A percentile compares a stretch with the other conserved stretches of the same genome.
Evolutionary conservation across 805 yeast genomes (phyloP).

Genomic region (Gaillardinia entomophila): DNA sequence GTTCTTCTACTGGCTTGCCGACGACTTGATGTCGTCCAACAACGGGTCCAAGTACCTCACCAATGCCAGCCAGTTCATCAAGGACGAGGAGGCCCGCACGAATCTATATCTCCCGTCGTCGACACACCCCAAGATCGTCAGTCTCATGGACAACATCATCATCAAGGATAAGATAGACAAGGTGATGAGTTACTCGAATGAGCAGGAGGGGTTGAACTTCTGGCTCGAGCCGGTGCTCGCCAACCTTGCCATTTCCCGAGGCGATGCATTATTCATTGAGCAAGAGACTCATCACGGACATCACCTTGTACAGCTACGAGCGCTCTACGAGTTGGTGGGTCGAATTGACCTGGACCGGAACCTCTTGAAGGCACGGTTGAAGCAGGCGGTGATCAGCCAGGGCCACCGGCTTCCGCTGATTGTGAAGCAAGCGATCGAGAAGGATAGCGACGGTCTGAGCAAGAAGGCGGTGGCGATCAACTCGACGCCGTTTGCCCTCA

Average conservation of each 20-base stretch:
- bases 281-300: constrained; percentile 4
- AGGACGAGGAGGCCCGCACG: constrained; percentile 57
- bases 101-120: constrained; percentile 47
- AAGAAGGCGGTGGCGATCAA: constrained; percentile 8
- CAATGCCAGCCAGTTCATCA: constrained; percentile 46
- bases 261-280: neutral
- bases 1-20: constrained; percentile 48
- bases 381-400: constrained; percentile 38
- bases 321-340: constrained; percentile 45
- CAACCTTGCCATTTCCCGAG: constrained; percentile 6
- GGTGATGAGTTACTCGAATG: constrained; percentile 43
- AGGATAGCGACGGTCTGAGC: constrained; percentile 3
- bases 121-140: constrained; percentile 49
- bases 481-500: constrained; percentile 50
- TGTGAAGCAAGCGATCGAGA: constrained; percentile 11
- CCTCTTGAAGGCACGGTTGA: constrained; percentile 43
- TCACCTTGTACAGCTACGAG: constrained; percentile 34
- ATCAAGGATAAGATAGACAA: constrained; percentile 51
- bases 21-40: constrained; percentile 34
- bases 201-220: constrained; percentile 49
- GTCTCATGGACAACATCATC: constrained; percentile 53
- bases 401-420: constrained; percentile 36
- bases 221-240: constrained; percentile 47
- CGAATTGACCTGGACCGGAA: constrained; percentile 51
- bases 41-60: constrained; percentile 52